Evolutionary conservation across 1,284 basidiomycete species (phyloP).

Genomic region (Sporisorium graminicola): DNA sequence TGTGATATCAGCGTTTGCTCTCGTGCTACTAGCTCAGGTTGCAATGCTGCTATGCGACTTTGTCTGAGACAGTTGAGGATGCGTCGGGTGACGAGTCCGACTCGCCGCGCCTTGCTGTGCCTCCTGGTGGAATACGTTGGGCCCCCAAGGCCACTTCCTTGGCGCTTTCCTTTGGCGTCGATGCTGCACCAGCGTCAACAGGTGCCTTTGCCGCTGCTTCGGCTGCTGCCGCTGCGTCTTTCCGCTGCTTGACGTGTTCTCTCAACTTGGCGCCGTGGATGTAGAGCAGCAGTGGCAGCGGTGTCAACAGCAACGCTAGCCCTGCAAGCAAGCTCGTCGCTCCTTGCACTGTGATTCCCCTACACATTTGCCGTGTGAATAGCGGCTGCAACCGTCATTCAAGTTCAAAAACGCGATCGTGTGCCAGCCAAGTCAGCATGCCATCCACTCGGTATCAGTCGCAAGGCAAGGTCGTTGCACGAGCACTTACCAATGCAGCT

Average conservation of each 20-base stretch:
- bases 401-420: not conserved
- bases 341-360: conserved; percentile 38
- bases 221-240: conserved; percentile 30
- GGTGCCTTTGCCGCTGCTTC: conserved; percentile 12
- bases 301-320: conserved; percentile 39
- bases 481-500: conserved; percentile 27
- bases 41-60: not conserved
- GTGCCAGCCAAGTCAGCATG: not conserved
- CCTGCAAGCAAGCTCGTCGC: conserved; percentile 34
- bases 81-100: conserved; percentile 16
- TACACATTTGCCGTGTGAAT: conserved; percentile 40
- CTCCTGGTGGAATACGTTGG: conserved; percentile 29
- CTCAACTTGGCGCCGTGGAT: conserved; percentile 30
- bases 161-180: not conserved
- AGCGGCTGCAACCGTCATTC: conserved; percentile 20
- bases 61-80: conserved; percentile 1
- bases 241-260: conserved; percentile 27
- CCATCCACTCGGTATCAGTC: not conserved
- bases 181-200: not conserved
- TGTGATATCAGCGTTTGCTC: too few relatives aligned
- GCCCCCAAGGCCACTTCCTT: conserved; percentile 4
- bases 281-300: conserved; percentile 39
- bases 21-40: too few relatives aligned
- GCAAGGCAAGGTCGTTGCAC: not conserved
- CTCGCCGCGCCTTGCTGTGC: not conserved